Evolutionary conservation across 352 stramenopile genomes (phyloP), one percentile per base, ranked within the genome.

Genomic region (Thraustotheca clavata): DNA sequence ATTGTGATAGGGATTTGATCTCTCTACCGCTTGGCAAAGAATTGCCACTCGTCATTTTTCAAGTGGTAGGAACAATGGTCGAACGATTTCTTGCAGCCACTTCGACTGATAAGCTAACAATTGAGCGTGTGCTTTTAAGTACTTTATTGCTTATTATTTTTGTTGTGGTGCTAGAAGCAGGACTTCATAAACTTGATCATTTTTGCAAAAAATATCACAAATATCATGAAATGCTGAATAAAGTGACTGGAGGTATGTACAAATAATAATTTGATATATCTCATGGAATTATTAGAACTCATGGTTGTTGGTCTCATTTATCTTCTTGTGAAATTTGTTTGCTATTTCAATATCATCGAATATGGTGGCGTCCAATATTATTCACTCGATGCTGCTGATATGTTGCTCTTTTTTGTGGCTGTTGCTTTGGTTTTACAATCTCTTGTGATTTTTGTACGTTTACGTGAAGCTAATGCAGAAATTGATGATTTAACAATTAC

Each of bases 231-330:
- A 24, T 65, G 57, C 39, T 65, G 41, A 65, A 34, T 32, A 52
- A 65, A n/a, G 57, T 31, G 18, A 55, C 36, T 8, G 16, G 18
- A 18, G 57, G 57, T 65, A 55, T 27, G 22, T 33, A 2, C 22
- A n/a, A 31, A 27, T n/a, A 2, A 43, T 62, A 24, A 29, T 32
- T 54, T n/a, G n/a, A n/a, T n/a, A n/a, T n/a, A n/a, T n/a, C n/a
- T n/a, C n/a, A n/a, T n/a, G n/a, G 24, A 50, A 16, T 39, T n/a
- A 41, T 40, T 65, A 65, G 57, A 65, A 22, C 31, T 65, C 32
- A 52, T 65, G 38, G 29, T 65, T n/a, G 57, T 52, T 32, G 57
- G 57, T 9, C 38, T 65, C 33, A 54, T 65, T 46, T 55, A 50
- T 33, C n/a, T 65, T 8, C 31, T 65, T 27, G 29, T 52, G 4